Percentiles rank a stretch among this genome's conserved stretches.
Evolutionary conservation across 164 flowering plant species (phyloP).

Genomic region (Saururus chinensis): DNA sequence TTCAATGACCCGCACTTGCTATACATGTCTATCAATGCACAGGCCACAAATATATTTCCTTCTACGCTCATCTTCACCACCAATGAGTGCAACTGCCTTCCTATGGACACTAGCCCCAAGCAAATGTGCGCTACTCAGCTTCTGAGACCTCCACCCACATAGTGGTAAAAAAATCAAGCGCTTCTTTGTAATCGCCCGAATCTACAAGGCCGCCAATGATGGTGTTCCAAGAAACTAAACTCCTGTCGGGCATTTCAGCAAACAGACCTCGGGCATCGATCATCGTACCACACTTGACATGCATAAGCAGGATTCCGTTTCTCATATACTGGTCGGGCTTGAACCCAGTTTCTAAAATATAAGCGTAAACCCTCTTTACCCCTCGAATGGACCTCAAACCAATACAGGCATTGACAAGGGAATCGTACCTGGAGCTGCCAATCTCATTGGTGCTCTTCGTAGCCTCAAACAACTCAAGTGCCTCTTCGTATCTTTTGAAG

Average conservation of each 20-base stretch:
- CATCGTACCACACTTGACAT: slow-evolving; percentile 56
- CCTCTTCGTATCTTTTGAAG: slow-evolving; percentile 28
- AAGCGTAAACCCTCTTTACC: slow-evolving; percentile 30
- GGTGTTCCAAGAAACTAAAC: slow-evolving; percentile 41
- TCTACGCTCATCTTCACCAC: slow-evolving; percentile 37
- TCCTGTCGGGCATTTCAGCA: slow-evolving; percentile 48
- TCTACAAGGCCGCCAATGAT: slow-evolving; percentile 42
- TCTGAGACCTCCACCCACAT: slow-evolving; percentile 44
- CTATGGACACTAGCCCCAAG: slow-evolving; percentile 27
- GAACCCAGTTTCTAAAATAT: slow-evolving; percentile 30
- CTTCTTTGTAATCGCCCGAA: slow-evolving; percentile 31
- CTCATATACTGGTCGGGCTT: slow-evolving; percentile 37
- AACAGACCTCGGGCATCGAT: slow-evolving; percentile 40
- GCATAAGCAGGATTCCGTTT: slow-evolving; percentile 50
- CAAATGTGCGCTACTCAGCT: slow-evolving; percentile 27
- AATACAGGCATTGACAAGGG: slow-evolving; percentile 47
- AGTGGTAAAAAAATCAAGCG: slow-evolving; percentile 30
- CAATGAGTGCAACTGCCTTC: slow-evolving; percentile 47
- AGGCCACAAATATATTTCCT: slow-evolving; percentile 32
- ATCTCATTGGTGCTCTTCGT: slow-evolving; percentile 27
- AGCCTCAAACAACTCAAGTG: slow-evolving; percentile 49
- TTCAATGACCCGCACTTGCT: slow-evolving; percentile 52
- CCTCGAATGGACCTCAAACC: slow-evolving; percentile 37
- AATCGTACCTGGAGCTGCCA: slow-evolving; percentile 31
- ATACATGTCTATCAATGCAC: slow-evolving; percentile 59